Conservation (phyloP, 371 early-diverging fungal genomes). For the Mucor saturninus region DNA sequence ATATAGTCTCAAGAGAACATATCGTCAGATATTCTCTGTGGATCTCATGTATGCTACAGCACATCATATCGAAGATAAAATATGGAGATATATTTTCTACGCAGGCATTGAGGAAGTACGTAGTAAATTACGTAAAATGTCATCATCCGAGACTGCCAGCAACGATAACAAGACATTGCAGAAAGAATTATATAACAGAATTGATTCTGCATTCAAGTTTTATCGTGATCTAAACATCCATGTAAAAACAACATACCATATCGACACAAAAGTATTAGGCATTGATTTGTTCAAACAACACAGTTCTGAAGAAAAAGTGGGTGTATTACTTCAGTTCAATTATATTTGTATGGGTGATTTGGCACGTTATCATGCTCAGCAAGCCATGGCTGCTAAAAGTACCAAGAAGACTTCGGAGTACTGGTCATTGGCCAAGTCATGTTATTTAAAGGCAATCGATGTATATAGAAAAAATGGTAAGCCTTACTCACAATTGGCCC, state of each 20-base stretch:
- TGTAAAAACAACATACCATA: conserved; percentile 36
- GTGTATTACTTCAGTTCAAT: conserved; percentile 43
- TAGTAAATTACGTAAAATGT: conserved; percentile 43
- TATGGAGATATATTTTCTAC: conserved; percentile 55
- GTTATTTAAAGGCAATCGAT: conserved; percentile 51
- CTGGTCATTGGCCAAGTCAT: conserved; percentile 41
- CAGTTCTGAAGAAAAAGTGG: conserved; percentile 37
- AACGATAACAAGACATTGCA: conserved; percentile 20
- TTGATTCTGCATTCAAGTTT: conserved; percentile 47
- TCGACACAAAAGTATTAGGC: conserved; percentile 46
- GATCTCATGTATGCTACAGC: conserved; percentile 40
- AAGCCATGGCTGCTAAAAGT: conserved; percentile 24
- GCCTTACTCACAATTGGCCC: conserved; percentile 54
- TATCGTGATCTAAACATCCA: conserved; percentile 47
- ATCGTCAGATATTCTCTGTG: conserved; percentile 35
- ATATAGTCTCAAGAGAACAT: conserved; percentile 40
- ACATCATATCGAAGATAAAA: conserved; percentile 50
- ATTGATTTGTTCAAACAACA: conserved; percentile 32
- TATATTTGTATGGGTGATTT: conserved; percentile 58
- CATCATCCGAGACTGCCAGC: conserved; percentile 9
- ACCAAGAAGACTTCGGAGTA: conserved; percentile 28
- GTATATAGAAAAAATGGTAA: conserved; percentile 52
- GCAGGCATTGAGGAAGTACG: conserved; percentile 49
- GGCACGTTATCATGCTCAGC: conserved; percentile 51
- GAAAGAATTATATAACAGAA: conserved; percentile 28